A percentile compares a stretch with the other conserved stretches of the same genome.
phyloP scores from a whole-genome alignment of 2,329 filamentous ascomycete genomes.

The Calonectria hongkongensis region DNA sequence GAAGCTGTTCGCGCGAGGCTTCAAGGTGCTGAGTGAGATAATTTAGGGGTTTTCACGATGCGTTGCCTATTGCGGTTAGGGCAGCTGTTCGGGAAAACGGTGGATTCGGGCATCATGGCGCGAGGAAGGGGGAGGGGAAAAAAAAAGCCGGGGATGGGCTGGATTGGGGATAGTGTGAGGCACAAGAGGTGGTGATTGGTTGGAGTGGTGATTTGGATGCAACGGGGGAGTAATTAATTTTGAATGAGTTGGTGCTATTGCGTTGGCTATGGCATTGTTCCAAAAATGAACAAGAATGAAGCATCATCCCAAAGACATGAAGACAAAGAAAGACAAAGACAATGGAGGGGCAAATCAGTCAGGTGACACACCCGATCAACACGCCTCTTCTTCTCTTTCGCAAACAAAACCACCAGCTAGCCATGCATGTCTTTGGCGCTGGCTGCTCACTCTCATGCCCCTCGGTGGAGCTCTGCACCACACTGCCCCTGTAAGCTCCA shows the following conservation, averaged over 20 bases:
- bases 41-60: conserved; percentile 35
- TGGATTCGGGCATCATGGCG: conserved; percentile 24
- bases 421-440: conserved; percentile 14
- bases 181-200: background rate
- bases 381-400: background rate
- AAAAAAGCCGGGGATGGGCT: too few relatives aligned
- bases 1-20: conserved; percentile 35
- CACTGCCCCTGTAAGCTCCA: background rate
- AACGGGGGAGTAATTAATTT: background rate
- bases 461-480: conserved; percentile 7
- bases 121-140: background rate
- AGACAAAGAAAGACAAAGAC: background rate
- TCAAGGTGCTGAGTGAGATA: conserved; percentile 27
- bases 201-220: background rate
- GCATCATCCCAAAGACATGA: background rate
- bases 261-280: background rate
- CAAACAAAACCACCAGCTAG: background rate
- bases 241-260: background rate
- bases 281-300: background rate
- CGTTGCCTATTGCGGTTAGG: conserved; percentile 29
- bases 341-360: background rate
- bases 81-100: background rate
- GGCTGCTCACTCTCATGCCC: background rate
- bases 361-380: background rate
- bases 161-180: background rate